These are phyloP conservation scores for Nectriaceae sp. DNA, from an alignment of 2,329 filamentous ascomycete species.

Conservation along the genomic window DNA sequence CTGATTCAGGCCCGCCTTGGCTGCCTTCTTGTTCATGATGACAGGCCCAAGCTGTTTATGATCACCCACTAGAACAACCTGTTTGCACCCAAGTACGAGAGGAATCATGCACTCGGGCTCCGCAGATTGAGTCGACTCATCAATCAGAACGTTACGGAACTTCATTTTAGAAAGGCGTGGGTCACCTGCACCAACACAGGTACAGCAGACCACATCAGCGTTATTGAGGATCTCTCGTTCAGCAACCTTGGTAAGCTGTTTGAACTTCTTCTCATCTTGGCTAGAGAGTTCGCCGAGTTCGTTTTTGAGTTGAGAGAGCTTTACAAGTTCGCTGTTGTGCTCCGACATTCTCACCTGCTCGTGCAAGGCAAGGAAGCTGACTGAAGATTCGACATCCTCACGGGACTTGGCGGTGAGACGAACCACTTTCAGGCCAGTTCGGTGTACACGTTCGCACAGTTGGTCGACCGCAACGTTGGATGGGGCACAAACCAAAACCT, in stretches of 20 bases:
- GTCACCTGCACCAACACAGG: slow-evolving; percentile 95
- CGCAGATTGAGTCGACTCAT: slow-evolving; percentile 96
- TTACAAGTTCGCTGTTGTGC: slow-evolving; percentile 89
- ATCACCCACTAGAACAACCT: slow-evolving; percentile 97
- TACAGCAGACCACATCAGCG: slow-evolving; percentile 98
- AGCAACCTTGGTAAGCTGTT: slow-evolving; percentile 88
- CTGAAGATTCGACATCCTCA: slow-evolving; percentile 98
- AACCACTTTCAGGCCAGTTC: slow-evolving; percentile 92
- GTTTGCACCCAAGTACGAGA: slow-evolving; percentile 94
- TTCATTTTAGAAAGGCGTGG: slow-evolving; percentile 95
- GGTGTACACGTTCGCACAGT: slow-evolving; percentile 94
- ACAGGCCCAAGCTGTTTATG: slow-evolving; percentile 97
- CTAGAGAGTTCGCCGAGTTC: slow-evolving; percentile 90
- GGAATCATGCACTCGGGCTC: slow-evolving; percentile 99
- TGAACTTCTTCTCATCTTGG: slow-evolving; percentile 98
- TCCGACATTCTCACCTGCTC: slow-evolving; percentile 98
- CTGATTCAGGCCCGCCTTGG: slow-evolving; percentile 95
- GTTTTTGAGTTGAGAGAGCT: slow-evolving; percentile 88
- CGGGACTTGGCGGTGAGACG: slow-evolving; percentile 98
- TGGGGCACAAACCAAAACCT: slow-evolving; percentile 93
- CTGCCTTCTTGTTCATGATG: slow-evolving; percentile 99
- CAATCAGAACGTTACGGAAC: slow-evolving; percentile 96
- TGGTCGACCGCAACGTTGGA: slow-evolving; percentile 99
- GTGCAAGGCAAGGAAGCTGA: slow-evolving; percentile 91
- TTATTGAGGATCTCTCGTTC: slow-evolving; percentile 94